Base-by-base conservation (phyloP, 148 eudicot species). In the Polygonum maritimum region DNA sequence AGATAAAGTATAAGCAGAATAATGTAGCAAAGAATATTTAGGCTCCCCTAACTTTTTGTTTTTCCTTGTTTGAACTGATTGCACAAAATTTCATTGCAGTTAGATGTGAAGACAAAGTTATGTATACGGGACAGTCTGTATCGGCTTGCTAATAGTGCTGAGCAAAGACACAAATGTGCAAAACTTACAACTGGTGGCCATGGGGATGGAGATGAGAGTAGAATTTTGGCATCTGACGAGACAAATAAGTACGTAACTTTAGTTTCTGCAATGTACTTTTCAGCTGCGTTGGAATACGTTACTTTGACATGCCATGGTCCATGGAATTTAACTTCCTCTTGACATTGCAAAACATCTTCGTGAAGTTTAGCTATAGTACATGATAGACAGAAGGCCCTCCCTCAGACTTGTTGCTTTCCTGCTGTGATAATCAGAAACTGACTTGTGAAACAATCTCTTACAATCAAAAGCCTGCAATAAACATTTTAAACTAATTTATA, bases 121-220 rank as follows among this genome's bases (percentile, higher is more conserved):
- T 90, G 91, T 85, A 93, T 93, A 78, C 87, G 94, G 86, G 98
- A 93, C 80, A 89, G 98, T 80, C 85, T 93, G 65, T 93, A 91
- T 78, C 94, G 98, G 76, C 86, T 93, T 79, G 98, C 98, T 67
- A 80, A 85, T 81, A 93, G 92, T 80, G 92, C 98, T 52, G 89
- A 90, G 72, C 90, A 88, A 77, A 88, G 97, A 83, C 90, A 89
- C 78, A 79, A 78, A 54, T 83, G 89, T 81, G 86, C 83, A 76
- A 81, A 78, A 79, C 82, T 74, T 70, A 78, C 21, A 51, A 74
- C 69, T 40, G 82, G 79, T 41, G 74, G 75, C 52, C 81, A 79
- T 55, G 90, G 84, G 75, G 87, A 85, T 70, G 77, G 82, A 76
- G 85, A 84, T 79, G 74, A 78, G 33, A 79, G 78, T 76, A 85